phyloP scores from a whole-genome alignment of 192 early-diverging fungal genomes.

The Allomyces macrogynus region DNA sequence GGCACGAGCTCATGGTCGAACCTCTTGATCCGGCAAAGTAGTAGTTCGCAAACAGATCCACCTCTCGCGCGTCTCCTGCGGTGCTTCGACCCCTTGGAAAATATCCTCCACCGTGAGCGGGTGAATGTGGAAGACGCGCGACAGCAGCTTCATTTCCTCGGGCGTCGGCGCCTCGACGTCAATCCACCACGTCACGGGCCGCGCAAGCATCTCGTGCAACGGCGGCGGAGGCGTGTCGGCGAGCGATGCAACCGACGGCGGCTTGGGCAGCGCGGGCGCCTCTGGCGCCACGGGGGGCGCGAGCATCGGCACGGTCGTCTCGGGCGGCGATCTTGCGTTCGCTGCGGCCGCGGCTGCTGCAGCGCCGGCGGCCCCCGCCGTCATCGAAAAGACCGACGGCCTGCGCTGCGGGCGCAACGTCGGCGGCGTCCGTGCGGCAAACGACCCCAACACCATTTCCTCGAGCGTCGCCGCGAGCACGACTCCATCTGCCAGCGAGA shows the following conservation, averaged over 20 bases:
- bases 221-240: neutral
- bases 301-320: slow-evolving; percentile 13
- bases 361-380: too few species aligned
- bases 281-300: slow-evolving; percentile 8
- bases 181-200: neutral
- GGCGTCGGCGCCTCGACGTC: neutral
- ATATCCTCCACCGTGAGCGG: slow-evolving; percentile 83
- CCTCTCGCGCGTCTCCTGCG: slow-evolving; percentile 64
- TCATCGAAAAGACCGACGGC: too few species aligned
- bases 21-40: slow-evolving; percentile 62
- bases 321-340: slow-evolving; percentile 4
- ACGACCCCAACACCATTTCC: slow-evolving; percentile 25
- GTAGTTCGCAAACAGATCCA: slow-evolving; percentile 73
- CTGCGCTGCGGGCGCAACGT: too few species aligned
- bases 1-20: slow-evolving; percentile 13
- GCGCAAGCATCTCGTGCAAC: neutral
- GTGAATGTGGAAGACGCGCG: slow-evolving; percentile 59
- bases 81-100: slow-evolving; percentile 10
- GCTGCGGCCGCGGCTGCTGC: neutral
- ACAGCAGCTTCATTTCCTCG: neutral
- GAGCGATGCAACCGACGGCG: neutral
- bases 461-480: slow-evolving; percentile 30
- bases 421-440: too few species aligned
- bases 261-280: neutral
- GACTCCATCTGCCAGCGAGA: slow-evolving; percentile 37